Conservation (phyloP, 192 early-diverging fungal species). For the Linderina pennispora region DNA sequence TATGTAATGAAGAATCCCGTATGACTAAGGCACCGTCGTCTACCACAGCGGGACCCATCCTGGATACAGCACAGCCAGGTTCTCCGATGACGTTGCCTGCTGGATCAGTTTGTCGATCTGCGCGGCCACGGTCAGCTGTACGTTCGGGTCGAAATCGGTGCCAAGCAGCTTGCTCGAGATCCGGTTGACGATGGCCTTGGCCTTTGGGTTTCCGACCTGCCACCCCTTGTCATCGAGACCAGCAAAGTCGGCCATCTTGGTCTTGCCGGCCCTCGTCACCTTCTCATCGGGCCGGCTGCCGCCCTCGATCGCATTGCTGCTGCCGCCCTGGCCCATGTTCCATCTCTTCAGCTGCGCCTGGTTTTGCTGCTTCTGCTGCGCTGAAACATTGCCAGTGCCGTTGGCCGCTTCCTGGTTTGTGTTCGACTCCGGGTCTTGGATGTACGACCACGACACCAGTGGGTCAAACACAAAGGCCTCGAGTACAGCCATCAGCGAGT, state of each 20-base stretch:
- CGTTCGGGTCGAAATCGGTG: conserved; percentile 82
- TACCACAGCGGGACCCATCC: conserved; percentile 56
- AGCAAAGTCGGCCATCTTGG: background rate
- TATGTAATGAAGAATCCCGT: too few relatives aligned
- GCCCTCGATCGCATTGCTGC: background rate
- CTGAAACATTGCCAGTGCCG: background rate
- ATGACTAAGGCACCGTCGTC: too few relatives aligned
- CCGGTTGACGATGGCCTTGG: conserved; percentile 78
- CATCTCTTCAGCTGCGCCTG: background rate
- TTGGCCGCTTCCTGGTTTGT: background rate
- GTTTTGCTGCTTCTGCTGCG: background rate
- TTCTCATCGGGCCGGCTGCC: conserved; percentile 14
- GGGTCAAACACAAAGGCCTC: conserved; percentile 99
- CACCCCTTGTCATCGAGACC: conserved; percentile 8
- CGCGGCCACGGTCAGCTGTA: conserved; percentile 66
- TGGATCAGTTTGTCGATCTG: conserved; percentile 88
- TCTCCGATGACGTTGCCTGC: conserved; percentile 86
- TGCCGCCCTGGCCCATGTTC: background rate
- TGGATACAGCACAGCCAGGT: conserved; percentile 73
- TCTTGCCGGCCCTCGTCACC: conserved; percentile 14
- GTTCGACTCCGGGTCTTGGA: conserved; percentile 6
- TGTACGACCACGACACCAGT: conserved; percentile 12
- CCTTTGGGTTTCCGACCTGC: conserved; percentile 59
- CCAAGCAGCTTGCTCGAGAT: conserved; percentile 93
- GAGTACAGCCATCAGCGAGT: conserved; percentile 95